Percentiles rank a stretch among this genome's conserved stretches.
Evolutionary conservation across 2,329 filamentous ascomycete genomes (phyloP).

Genomic region (Remersonia thermophila): DNA sequence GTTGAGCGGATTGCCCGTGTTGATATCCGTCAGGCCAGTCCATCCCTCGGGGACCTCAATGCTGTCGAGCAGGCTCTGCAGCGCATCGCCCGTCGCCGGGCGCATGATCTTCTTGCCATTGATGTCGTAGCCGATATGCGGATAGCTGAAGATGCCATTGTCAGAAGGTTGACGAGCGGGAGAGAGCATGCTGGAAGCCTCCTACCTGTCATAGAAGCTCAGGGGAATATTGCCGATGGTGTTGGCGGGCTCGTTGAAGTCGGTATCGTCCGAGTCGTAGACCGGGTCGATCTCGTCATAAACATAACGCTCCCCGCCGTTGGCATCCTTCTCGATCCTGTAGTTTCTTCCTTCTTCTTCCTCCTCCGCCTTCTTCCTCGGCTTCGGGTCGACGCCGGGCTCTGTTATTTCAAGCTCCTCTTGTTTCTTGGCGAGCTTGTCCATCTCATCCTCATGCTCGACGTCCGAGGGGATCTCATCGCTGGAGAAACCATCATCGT

Average conservation of each 20-base stretch:
- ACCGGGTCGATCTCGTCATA: conserved; percentile 89
- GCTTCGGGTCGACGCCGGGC: conserved; percentile 23
- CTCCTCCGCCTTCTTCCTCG: conserved; percentile 24
- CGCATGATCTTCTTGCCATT: conserved; percentile 97
- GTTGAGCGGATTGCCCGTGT: conserved; percentile 84
- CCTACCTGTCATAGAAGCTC: conserved; percentile 77
- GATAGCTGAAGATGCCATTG: conserved; percentile 40
- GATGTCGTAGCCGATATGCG: conserved; percentile 97
- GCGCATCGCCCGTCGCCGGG: conserved; percentile 81
- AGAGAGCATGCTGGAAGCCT: no score
- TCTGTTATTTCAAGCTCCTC: conserved; percentile 20
- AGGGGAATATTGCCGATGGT: conserved; percentile 93
- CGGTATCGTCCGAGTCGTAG: conserved; percentile 92
- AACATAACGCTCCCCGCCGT: conserved; percentile 79
- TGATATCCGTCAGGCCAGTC: conserved; percentile 89
- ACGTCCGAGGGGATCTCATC: conserved; percentile 31
- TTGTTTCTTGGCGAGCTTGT: conserved; percentile 22
- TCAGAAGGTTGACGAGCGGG: neutral
- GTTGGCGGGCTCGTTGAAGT: conserved; percentile 66
- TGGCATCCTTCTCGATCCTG: conserved; percentile 62
- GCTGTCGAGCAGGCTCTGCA: conserved; percentile 87
- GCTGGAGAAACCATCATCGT: conserved; percentile 27
- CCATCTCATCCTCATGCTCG: conserved; percentile 25
- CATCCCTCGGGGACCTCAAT: conserved; percentile 96
- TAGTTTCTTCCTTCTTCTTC: conserved; percentile 33